Base-by-base conservation (phyloP, 257 asterid genomes). In the Plectranthus barbatus region DNA sequence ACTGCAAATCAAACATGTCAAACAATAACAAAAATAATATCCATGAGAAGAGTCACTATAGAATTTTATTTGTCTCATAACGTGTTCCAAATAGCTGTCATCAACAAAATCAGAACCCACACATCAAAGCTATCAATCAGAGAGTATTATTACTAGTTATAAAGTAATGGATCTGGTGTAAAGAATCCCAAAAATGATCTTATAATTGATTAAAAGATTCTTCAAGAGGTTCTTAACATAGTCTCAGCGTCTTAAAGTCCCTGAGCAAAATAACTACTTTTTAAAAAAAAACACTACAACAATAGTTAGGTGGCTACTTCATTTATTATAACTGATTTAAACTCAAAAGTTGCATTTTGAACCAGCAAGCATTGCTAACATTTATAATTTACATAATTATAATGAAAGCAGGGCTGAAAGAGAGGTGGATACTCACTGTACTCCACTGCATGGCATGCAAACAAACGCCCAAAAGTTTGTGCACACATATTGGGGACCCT, bases 401-500 rank as follows among this genome's bases (percentile, higher is more conserved):
- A 36, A 52, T 11, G 20, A 36, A 18, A 33, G 44, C 45, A 37
- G 44, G 33, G 47, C 7, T 23, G 37, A 57, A 46, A 80, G 5
- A 34, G 37, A 23, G n/a, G n/a, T 15, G 49, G 26, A 59, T 34
- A 81, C 95, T 86, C 74, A 90, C 97, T 90, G 97, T 56, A 90
- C 83, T 74, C 97, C 97, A 71, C 97, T 81, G 84, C 97, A 90
- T 13, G 89, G 83, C 78, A 58, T 71, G 70, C 97, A 90, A 49
- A 86, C 85, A 70, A 90, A 90, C 12, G 97, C 86, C 94, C 95
- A 90, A 70, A 90, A 90, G 71, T 79, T 90, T 45, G 95, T 84
- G 66, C 97, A 90, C 14, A 84, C 94, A 63, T 84, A 90, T 60
- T 90, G 97, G 70, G 97, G 97, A 45, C 87, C 97, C 97, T 90